Evolutionary conservation across 1,284 basidiomycete genomes (phyloP).

Genomic region (Caloboletus firmus): DNA sequence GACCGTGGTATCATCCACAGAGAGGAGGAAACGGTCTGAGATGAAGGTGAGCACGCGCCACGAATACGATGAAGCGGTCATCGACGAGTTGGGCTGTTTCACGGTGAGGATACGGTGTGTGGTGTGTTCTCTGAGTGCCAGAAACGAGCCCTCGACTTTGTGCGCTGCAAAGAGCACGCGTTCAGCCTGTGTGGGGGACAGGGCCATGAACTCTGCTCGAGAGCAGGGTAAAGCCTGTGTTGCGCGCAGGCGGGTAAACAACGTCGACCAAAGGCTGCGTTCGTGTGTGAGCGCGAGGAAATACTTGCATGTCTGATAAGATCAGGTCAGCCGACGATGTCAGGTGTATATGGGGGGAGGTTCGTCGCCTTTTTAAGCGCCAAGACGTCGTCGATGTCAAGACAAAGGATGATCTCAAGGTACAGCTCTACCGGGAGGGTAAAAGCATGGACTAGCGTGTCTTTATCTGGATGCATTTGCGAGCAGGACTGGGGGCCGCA

Average conservation of each 20-base stretch:
- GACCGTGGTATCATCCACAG: slow-evolving; percentile 7
- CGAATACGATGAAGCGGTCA: background rate
- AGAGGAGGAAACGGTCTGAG: slow-evolving; percentile 26
- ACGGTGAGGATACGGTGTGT: background rate
- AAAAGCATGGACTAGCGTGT: background rate
- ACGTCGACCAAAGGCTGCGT: slow-evolving; percentile 10
- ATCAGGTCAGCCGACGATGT: background rate
- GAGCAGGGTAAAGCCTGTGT: slow-evolving; percentile 21
- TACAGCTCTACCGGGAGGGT: slow-evolving; percentile 23
- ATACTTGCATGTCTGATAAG: slow-evolving; percentile 19
- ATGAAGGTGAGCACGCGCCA: slow-evolving; percentile 21
- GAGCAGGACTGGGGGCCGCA: background rate
- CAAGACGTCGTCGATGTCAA: slow-evolving; percentile 19
- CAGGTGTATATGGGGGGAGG: no score
- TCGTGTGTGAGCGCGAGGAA: slow-evolving; percentile 16
- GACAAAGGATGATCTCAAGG: slow-evolving; percentile 14
- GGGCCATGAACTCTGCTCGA: slow-evolving; percentile 11
- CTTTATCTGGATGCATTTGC: background rate
- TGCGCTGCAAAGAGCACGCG: slow-evolving; percentile 11
- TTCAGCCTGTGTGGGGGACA: slow-evolving; percentile 8
- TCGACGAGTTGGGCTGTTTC: background rate
- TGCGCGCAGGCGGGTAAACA: slow-evolving; percentile 11
- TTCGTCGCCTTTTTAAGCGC: slow-evolving; percentile 17
- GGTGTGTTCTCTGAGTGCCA: slow-evolving; percentile 6
- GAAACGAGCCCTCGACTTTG: slow-evolving; percentile 19